A percentile compares a stretch with the other conserved stretches of the same genome.
phyloP scores from a whole-genome alignment of 306 rosid genomes.

The Lathyrus sativus region DNA sequence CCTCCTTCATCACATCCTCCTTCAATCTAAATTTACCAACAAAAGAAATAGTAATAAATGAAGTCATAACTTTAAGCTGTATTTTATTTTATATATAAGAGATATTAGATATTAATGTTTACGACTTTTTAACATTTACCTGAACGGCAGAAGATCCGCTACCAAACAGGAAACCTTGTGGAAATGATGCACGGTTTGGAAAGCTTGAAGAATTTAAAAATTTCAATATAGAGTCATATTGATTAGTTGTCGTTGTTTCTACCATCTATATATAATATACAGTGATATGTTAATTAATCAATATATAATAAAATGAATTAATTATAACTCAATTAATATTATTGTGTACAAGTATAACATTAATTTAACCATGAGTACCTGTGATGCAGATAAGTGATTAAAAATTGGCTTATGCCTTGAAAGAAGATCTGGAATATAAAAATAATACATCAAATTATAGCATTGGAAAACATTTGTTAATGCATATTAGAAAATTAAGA shows the following conservation, averaged over 20 bases:
- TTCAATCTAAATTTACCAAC: constrained; percentile 15
- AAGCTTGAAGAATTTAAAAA: not conserved
- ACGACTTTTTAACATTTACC: not conserved
- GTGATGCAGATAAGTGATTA: not conserved
- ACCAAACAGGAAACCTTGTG: constrained; percentile 20
- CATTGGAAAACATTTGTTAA: not conserved
- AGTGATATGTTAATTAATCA: not conserved
- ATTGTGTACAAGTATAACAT: not conserved
- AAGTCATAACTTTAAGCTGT: not conserved
- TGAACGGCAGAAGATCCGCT: not conserved
- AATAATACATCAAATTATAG: not conserved
- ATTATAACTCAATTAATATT: not conserved
- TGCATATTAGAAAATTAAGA: not conserved
- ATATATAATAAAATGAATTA: not conserved
- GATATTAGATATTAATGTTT: not conserved
- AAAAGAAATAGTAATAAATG: not conserved
- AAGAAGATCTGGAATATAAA: not conserved
- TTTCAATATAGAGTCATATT: not conserved
- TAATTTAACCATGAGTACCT: not conserved
- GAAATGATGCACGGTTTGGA: constrained; percentile 17
- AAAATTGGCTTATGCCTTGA: not conserved
- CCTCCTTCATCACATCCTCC: constrained; percentile 35
- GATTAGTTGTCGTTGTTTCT: not conserved
- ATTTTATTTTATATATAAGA: too few species aligned
- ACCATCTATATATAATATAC: not conserved